Conservation (phyloP, 192 early-diverging fungal species). For the Anaeromyces robustus region DNA sequence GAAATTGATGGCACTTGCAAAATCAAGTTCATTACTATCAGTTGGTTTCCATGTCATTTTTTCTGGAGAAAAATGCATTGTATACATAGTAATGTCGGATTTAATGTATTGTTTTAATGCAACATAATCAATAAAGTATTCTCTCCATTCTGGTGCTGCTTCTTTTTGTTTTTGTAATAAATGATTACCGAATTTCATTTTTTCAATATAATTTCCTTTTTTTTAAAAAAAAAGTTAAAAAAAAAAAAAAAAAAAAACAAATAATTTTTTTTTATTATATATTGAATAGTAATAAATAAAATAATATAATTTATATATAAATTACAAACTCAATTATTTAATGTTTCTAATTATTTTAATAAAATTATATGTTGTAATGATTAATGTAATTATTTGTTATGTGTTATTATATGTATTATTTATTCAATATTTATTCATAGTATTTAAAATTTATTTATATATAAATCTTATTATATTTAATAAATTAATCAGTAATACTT, state of each 20-base stretch:
- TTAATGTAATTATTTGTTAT: too few relatives aligned
- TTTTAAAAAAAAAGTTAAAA: neutral
- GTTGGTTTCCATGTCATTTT: neutral
- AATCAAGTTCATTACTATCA: constrained; percentile 3
- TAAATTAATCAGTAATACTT: too few relatives aligned
- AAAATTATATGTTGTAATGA: too few relatives aligned
- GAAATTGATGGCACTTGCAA: constrained; percentile 36
- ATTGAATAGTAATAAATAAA: too few relatives aligned
- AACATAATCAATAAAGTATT: constrained; percentile 55
- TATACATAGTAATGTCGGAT: constrained; percentile 28
- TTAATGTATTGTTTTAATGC: constrained; percentile 52
- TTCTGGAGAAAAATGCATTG: constrained; percentile 2
- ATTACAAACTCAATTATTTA: too few relatives aligned
- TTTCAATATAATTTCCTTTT: neutral
- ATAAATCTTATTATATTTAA: too few relatives aligned
- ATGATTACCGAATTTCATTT: neutral
- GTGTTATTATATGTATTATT: too few relatives aligned
- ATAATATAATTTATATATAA: too few relatives aligned
- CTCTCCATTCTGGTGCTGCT: constrained; percentile 38
- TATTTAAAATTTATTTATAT: too few relatives aligned
- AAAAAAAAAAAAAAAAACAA: neutral
- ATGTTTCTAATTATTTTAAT: too few relatives aligned
- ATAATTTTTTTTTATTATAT: neutral
- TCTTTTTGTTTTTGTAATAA: neutral
- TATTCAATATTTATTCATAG: too few relatives aligned